Conservation (phyloP, 176 grass and related monocot species). For the Miscanthus lutarioriparius region DNA sequence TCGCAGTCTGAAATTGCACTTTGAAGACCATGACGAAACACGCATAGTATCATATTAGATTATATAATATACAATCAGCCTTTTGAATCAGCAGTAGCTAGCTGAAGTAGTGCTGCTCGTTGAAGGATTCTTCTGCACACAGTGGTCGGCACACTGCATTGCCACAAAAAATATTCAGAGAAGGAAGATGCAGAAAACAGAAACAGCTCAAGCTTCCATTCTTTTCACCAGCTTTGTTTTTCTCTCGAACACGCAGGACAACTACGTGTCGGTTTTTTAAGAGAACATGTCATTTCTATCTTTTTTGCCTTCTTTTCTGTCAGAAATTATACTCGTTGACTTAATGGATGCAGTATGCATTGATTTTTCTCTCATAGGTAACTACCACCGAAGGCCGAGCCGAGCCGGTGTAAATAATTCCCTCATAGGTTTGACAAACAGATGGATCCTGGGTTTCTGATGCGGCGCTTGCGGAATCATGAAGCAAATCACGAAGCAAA, state of each 20-base stretch:
- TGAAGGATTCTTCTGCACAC: constrained; percentile 33
- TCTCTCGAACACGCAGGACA: neutral
- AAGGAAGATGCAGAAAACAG: constrained; percentile 34
- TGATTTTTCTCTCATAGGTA: neutral
- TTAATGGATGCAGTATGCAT: neutral
- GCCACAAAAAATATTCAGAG: constrained; percentile 6
- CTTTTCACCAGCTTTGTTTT: neutral
- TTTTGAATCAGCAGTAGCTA: constrained; percentile 44
- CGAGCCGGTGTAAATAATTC: neutral
- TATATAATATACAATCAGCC: constrained; percentile 9
- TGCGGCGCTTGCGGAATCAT: constrained; percentile 22
- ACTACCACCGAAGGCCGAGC: neutral
- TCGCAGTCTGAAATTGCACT: neutral
- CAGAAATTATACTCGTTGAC: constrained; percentile 20
- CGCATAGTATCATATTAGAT: constrained; percentile 5
- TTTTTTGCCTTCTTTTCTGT: neutral
- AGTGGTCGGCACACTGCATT: constrained; percentile 25
- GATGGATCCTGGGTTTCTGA: constrained; percentile 4
- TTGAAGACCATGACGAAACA: neutral
- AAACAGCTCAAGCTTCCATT: constrained; percentile 16
- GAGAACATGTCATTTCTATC: neutral
- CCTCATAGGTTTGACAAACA: neutral
- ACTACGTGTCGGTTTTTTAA: neutral
- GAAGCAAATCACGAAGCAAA: constrained; percentile 21
- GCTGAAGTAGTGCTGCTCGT: constrained; percentile 20